Conservation (phyloP, 2,329 filamentous ascomycete species). For the Ophiocordyceps camponoti-floridani region DNA sequence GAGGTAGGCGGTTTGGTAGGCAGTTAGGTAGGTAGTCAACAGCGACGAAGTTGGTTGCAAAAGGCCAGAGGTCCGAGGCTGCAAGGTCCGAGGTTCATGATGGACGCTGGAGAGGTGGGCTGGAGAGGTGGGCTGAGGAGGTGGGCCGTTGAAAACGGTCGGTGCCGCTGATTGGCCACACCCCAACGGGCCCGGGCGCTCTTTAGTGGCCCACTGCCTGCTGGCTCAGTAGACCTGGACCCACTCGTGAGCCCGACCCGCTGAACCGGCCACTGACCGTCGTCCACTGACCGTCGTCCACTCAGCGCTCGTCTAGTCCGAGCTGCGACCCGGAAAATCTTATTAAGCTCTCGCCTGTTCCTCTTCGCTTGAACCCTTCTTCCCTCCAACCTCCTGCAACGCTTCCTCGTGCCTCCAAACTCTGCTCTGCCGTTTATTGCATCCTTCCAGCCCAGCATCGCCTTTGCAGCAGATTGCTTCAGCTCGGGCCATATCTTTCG, state of each 20-base stretch:
- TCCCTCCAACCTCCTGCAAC: not conserved
- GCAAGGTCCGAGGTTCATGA: not conserved
- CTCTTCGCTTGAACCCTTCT: not conserved
- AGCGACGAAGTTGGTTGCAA: too few species aligned
- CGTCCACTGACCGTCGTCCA: not conserved
- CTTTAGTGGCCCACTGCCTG: not conserved
- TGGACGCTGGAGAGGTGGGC: too few species aligned
- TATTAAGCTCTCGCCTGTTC: not conserved
- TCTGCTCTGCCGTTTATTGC: not conserved
- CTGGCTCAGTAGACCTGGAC: not conserved
- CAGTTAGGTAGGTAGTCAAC: too few species aligned
- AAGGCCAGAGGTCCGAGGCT: not conserved
- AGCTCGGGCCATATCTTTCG: not conserved
- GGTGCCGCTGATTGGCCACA: too few species aligned
- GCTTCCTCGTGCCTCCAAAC: not conserved
- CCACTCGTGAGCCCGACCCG: not conserved
- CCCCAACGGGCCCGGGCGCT: not conserved
- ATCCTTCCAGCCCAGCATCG: not conserved
- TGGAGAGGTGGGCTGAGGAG: not conserved
- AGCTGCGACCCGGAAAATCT: not conserved
- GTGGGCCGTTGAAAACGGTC: too few species aligned
- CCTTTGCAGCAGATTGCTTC: not conserved
- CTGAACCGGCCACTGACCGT: not conserved
- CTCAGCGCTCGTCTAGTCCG: not conserved
- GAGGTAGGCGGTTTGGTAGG: too few species aligned